These are phyloP conservation scores for Pichia sp. DNA, from an alignment of 1,139 yeast species.

Conservation along the genomic window DNA sequence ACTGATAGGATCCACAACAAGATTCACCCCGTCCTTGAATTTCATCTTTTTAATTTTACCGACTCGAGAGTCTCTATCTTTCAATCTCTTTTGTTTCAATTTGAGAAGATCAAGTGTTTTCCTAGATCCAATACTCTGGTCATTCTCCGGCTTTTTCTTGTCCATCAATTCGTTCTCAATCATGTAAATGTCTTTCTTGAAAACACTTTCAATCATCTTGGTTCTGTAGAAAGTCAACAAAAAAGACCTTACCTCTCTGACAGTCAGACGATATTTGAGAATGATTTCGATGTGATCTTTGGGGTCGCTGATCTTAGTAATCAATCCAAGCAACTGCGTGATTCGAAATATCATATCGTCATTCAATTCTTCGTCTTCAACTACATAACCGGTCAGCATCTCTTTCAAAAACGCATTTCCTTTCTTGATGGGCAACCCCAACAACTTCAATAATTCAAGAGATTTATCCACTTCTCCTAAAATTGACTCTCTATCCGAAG, in stretches of 20 bases:
- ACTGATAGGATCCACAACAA: conserved; percentile 23
- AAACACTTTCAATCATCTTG: conserved; percentile 16
- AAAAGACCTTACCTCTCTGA: conserved; percentile 34
- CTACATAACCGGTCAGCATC: conserved; percentile 7
- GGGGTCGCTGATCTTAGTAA: conserved; percentile 33
- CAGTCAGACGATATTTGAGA: conserved; percentile 33
- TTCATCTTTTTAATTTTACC: conserved; percentile 20
- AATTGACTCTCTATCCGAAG: conserved; percentile 34
- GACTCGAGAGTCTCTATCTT: conserved; percentile 10
- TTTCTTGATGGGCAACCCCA: conserved; percentile 16
- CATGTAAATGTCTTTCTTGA: conserved; percentile 14
- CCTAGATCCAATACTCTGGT: no score
- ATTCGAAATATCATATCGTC: conserved; percentile 8
- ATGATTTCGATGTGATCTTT: conserved; percentile 33
- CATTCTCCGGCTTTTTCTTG: conserved; percentile 10
- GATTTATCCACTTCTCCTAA: conserved; percentile 36
- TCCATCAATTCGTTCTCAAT: not conserved
- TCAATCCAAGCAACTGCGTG: conserved; percentile 30
- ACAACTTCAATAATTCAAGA: conserved; percentile 19
- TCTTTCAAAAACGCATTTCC: conserved; percentile 1
- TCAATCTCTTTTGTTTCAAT: conserved; percentile 13
- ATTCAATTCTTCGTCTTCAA: conserved; percentile 6
- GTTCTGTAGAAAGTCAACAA: conserved; percentile 30
- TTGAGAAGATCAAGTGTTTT: no score
- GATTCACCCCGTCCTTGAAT: conserved; percentile 17